Conservation (phyloP, 257 asterid genomes). For the Solanum bukasovii region DNA sequence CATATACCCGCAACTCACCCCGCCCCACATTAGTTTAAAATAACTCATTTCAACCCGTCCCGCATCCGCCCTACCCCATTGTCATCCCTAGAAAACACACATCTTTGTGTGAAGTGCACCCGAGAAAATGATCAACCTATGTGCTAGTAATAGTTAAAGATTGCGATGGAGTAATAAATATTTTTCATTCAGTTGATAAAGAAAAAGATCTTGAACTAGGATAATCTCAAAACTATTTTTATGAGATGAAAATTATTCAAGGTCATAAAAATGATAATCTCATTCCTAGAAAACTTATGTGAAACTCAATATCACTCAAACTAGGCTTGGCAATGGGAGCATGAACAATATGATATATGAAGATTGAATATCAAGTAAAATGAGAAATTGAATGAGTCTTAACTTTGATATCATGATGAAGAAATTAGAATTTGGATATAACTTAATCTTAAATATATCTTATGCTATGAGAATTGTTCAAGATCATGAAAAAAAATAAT, state of each 20-base stretch:
- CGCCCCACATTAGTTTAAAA: too few relatives aligned
- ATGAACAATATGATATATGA: neutral
- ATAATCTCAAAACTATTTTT: neutral
- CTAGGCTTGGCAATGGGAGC: neutral
- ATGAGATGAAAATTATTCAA: neutral
- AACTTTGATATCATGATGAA: neutral
- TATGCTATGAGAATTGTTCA: neutral
- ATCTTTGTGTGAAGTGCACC: neutral
- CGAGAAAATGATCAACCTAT: neutral
- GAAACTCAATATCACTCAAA: neutral
- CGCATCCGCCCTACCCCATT: too few relatives aligned
- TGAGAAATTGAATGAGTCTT: neutral
- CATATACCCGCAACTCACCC: too few relatives aligned
- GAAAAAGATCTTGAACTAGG: neutral
- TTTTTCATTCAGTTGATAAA: neutral
- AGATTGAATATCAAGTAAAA: neutral
- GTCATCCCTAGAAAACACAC: neutral
- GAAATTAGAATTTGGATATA: neutral
- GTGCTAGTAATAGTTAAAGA: neutral
- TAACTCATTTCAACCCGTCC: too few relatives aligned
- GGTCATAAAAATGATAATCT: too few relatives aligned
- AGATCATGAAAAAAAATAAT: neutral
- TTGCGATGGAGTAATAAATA: neutral
- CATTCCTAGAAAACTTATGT: neutral
- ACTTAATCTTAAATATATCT: neutral